Base-by-base conservation (phyloP, 2,329 filamentous ascomycete species). In the Mycogone perniciosa region DNA sequence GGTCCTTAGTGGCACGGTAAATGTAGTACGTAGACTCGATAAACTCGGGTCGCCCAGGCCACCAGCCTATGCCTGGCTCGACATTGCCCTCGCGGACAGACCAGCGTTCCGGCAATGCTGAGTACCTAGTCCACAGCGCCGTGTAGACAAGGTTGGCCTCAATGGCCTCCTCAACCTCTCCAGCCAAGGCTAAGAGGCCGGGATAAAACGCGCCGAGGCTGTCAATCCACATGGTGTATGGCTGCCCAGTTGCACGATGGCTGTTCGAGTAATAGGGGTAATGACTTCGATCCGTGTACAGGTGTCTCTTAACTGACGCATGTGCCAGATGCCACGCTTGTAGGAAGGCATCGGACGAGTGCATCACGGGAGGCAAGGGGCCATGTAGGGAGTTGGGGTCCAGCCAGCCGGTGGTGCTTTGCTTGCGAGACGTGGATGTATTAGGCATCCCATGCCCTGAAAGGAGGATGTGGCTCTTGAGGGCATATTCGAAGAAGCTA, bases 401-500 rank as follows among this genome's bases (percentile, higher is more conserved):
- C 63, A 86, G 67, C 83, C 76, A 76, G 57, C 48, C 59, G 44
- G 56, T 67, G 56, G 54, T 71, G 64, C 61, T 73, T 64, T 57
- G 74, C 62, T 56, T 70, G 66, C 26, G 74, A 67, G 57, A 70
- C 4, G 56, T 59, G 4, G 69, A 65, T 5, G 57, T 52, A 56
- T 84, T 84, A 3, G 80, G 80, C 54, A 76, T 66, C 10, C 75
- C 76, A 52, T 86, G 82, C 1, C 89, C 88, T 2, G 92, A 96
- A 26, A 97, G 80, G 27, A 99, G 71, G 53, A 99, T 88, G 64
- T 96, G 85, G 13, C 90, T 90, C 70, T 99, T 99, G 61, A 97
- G 79, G 4, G 93, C 91, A 68, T 99, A 99, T 70, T 99, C 93
- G 63, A 96, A 97, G 71, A 99, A 99, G 70, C 91, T 96, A 71